phyloP scores from a whole-genome alignment of 2,329 filamentous ascomycete genomes.

The Colletotrichum orbiculare region DNA sequence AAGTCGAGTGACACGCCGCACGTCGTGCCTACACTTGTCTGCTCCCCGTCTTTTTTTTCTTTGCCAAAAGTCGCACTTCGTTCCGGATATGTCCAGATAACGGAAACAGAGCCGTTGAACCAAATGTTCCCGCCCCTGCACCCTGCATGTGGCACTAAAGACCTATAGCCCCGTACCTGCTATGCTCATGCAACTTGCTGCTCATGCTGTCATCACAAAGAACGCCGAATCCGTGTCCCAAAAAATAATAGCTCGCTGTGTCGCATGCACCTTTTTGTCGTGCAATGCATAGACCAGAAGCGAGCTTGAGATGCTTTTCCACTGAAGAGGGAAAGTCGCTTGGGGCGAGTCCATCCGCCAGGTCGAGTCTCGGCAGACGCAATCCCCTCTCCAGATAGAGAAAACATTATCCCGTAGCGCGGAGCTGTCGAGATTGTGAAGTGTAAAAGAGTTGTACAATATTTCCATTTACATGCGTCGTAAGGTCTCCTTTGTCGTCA shows the following conservation, averaged over 20 bases:
- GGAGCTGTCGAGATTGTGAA: conserved; percentile 21
- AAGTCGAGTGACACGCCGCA: conserved; percentile 31
- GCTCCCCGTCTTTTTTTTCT: conserved; percentile 27
- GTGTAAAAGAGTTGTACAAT: conserved; percentile 48
- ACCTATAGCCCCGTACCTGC: conserved; percentile 31
- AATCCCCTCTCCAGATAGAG: conserved; percentile 1
- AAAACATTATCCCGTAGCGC: conserved; percentile 25
- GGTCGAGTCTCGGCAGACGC: background rate
- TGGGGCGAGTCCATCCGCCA: conserved; percentile 6
- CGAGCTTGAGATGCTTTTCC: conserved; percentile 26
- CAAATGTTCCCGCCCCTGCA: conserved; percentile 30
- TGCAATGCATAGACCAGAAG: conserved; percentile 1
- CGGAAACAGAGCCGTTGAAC: conserved; percentile 28
- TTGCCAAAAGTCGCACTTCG: conserved; percentile 28
- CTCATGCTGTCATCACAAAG: conserved; percentile 51
- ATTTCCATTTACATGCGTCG: conserved; percentile 51
- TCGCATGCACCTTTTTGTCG: background rate
- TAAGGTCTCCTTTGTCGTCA: conserved; percentile 37
- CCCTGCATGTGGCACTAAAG: conserved; percentile 16
- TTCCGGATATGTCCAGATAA: conserved; percentile 38
- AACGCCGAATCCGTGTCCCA: conserved; percentile 42
- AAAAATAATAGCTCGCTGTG: conserved; percentile 8
- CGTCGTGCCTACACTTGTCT: conserved; percentile 28
- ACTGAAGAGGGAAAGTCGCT: background rate
- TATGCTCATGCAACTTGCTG: conserved; percentile 47